phyloP scores from a whole-genome alignment of 2,329 filamentous ascomycete genomes.

The Conoideocrella luteorostrata region DNA sequence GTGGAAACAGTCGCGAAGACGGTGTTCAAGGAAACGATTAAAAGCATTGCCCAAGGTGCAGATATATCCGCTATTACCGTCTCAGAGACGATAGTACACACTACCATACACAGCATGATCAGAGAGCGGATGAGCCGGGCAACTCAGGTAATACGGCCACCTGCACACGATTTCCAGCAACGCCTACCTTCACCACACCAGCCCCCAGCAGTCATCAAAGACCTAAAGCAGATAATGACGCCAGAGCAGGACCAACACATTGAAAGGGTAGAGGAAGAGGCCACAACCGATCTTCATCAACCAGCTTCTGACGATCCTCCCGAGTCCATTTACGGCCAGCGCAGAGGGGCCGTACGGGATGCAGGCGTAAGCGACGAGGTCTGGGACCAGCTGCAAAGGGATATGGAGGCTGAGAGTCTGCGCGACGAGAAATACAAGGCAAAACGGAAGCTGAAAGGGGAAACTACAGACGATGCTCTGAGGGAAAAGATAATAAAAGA shows the following conservation, averaged over 20 bases:
- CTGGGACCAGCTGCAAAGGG: slow-evolving; percentile 54
- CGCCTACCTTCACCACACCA: too few relatives aligned
- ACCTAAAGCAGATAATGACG: slow-evolving; percentile 1
- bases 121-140: too few relatives aligned
- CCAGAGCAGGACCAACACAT: neutral
- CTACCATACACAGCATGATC: neutral
- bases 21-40: slow-evolving; percentile 45
- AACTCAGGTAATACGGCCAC: too few relatives aligned
- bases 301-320: too few relatives aligned
- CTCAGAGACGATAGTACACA: slow-evolving; percentile 17
- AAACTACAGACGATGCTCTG: slow-evolving; percentile 22
- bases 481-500: slow-evolving; percentile 30
- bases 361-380: slow-evolving; percentile 50
- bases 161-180: too few relatives aligned
- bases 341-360: slow-evolving; percentile 35
- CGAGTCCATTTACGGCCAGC: neutral
- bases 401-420: slow-evolving; percentile 33
- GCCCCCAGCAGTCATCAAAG: too few relatives aligned
- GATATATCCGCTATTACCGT: too few relatives aligned
- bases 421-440: slow-evolving; percentile 32
- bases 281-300: too few relatives aligned
- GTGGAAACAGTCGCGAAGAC: slow-evolving; percentile 46
- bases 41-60: too few relatives aligned
- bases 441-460: slow-evolving; percentile 21
- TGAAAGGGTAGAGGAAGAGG: slow-evolving; percentile 9